phyloP scores from a whole-genome alignment of 1,284 basidiomycete species.

The Rhizopogon hawkerae region DNA sequence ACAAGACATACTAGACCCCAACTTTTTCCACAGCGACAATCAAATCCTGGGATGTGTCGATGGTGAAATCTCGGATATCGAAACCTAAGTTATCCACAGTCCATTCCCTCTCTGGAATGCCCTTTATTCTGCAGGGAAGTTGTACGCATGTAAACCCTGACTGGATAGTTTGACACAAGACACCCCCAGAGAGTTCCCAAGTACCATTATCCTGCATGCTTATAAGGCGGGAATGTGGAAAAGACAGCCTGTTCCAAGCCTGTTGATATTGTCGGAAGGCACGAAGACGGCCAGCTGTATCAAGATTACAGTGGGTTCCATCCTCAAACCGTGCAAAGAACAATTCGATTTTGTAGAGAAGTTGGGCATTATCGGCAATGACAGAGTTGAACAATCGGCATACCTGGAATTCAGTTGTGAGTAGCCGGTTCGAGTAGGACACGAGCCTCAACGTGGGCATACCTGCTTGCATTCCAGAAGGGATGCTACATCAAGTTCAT shows the following conservation, averaged over 20 bases:
- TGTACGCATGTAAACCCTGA: slow-evolving; percentile 29
- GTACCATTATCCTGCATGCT: slow-evolving; percentile 30
- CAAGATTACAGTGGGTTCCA: slow-evolving; percentile 25
- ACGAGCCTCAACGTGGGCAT: slow-evolving; percentile 4
- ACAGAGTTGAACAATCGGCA: slow-evolving; percentile 36
- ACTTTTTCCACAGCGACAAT: slow-evolving; percentile 40
- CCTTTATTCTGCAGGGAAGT: slow-evolving; percentile 41
- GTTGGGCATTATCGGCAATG: slow-evolving; percentile 29
- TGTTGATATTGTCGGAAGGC: slow-evolving; percentile 34
- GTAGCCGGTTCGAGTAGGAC: not conserved
- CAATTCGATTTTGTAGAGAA: slow-evolving; percentile 48
- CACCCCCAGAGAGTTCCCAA: slow-evolving; percentile 55
- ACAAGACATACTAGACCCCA: slow-evolving; percentile 15
- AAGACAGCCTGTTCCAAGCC: slow-evolving; percentile 40
- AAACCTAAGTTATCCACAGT: slow-evolving; percentile 32
- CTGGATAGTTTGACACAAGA: slow-evolving; percentile 38
- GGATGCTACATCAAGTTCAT: slow-evolving; percentile 20
- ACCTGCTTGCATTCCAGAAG: slow-evolving; percentile 22
- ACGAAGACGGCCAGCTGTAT: slow-evolving; percentile 30
- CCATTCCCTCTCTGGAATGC: slow-evolving; percentile 43
- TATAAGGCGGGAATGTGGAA: slow-evolving; percentile 28
- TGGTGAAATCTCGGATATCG: slow-evolving; percentile 47
- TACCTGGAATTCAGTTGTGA: slow-evolving; percentile 30
- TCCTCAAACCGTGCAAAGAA: slow-evolving; percentile 39
- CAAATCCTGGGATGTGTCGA: slow-evolving; percentile 54